A percentile compares a stretch with the other conserved stretches of the same genome.
Conservation (phyloP, 2,329 filamentous ascomycete genomes). For the Diplodia scrobiculata region DNA sequence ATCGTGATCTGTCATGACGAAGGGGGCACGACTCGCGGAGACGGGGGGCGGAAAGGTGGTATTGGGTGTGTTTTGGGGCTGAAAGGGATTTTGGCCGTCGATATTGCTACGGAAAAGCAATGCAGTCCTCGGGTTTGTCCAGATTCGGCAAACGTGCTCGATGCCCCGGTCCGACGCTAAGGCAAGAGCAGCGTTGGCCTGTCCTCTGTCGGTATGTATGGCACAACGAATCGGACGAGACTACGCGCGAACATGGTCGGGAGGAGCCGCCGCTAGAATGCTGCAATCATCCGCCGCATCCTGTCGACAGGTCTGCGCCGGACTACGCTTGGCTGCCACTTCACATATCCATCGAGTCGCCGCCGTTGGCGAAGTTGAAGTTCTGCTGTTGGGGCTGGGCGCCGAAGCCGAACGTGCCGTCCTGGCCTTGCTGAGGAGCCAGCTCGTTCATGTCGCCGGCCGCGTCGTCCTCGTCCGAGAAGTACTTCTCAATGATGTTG, state of each 20-base stretch:
- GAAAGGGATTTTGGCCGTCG: slow-evolving; percentile 19
- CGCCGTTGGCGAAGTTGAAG: slow-evolving; percentile 89
- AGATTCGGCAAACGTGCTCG: slow-evolving; percentile 26
- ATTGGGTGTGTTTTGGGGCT: slow-evolving; percentile 19
- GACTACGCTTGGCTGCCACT: slow-evolving; percentile 29
- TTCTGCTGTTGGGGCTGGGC: slow-evolving; percentile 64
- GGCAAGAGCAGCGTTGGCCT: slow-evolving; percentile 17
- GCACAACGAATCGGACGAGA: slow-evolving; percentile 20
- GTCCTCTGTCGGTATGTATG: slow-evolving; percentile 25
- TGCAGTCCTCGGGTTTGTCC: slow-evolving; percentile 16
- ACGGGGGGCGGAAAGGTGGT: slow-evolving; percentile 17
- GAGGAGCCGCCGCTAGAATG: slow-evolving; percentile 8
- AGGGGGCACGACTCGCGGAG: slow-evolving; percentile 29
- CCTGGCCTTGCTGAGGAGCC: slow-evolving; percentile 69
- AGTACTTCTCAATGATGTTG: slow-evolving; percentile 99
- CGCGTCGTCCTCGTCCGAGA: slow-evolving; percentile 93
- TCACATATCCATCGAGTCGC: slow-evolving; percentile 76
- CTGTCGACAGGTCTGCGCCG: slow-evolving; percentile 12
- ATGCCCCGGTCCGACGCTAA: neutral
- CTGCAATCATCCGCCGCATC: slow-evolving; percentile 6
- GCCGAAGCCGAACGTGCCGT: slow-evolving; percentile 79
- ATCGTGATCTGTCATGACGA: slow-evolving; percentile 30
- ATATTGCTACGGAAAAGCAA: slow-evolving; percentile 26
- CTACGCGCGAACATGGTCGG: neutral
- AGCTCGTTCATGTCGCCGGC: slow-evolving; percentile 77